These are phyloP conservation scores for Cantharellus cinnabarinus DNA, from an alignment of 768 basidiomycete species.

Conservation along the genomic window DNA sequence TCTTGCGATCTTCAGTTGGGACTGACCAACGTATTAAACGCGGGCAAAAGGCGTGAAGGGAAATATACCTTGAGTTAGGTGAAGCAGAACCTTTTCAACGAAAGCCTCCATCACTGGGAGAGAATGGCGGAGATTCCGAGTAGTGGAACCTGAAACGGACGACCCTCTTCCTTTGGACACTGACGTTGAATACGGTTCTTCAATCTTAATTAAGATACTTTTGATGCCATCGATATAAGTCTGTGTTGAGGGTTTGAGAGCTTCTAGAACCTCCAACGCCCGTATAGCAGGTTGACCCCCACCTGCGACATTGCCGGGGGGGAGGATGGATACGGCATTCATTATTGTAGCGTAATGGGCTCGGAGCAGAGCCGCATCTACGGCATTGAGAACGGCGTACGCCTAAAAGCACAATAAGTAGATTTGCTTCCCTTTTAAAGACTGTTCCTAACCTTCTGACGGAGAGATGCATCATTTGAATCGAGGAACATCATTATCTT, in stretches of 20 bases:
- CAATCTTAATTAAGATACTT: neutral
- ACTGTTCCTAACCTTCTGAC: constrained; percentile 29
- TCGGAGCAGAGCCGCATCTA: constrained; percentile 39
- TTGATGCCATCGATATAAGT: neutral
- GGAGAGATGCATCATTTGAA: constrained; percentile 34
- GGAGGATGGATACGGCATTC: neutral
- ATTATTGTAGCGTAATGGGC: constrained; percentile 30
- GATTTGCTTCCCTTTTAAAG: neutral
- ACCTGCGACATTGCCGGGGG: constrained; percentile 1
- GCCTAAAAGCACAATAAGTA: constrained; percentile 24
- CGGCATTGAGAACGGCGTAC: constrained; percentile 30
- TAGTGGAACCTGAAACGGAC: neutral
- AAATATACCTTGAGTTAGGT: constrained; percentile 13
- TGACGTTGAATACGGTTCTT: neutral
- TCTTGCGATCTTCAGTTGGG: constrained; percentile 8
- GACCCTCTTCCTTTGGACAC: neutral
- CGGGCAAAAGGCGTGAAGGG: neutral
- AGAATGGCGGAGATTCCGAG: neutral
- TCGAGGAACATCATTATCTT: constrained; percentile 47
- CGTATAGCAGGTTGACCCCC: constrained; percentile 16
- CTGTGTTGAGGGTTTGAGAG: constrained; percentile 4
- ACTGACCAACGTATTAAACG: neutral
- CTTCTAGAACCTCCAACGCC: constrained; percentile 34
- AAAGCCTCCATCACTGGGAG: constrained; percentile 29
- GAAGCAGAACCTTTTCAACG: constrained; percentile 34